Evolutionary conservation across 306 rosid species (phyloP).

Genomic region (Cotoneaster glaucophyllus): DNA sequence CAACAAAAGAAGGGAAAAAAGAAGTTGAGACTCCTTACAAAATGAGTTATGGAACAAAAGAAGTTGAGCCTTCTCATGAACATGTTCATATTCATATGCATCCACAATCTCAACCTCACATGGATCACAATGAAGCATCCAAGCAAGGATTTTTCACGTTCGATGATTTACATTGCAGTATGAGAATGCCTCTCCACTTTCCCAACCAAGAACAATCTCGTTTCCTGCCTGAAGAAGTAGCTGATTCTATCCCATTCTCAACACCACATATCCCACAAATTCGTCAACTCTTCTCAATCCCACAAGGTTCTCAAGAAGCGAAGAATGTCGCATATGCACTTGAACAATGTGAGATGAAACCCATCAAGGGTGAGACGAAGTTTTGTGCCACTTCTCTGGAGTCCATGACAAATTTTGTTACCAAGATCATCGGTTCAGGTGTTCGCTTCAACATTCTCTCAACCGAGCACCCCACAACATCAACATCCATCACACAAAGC

Average conservation of each 20-base stretch:
- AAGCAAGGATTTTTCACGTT: slow-evolving; percentile 41
- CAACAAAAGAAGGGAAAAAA: too few relatives aligned
- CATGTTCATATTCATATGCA: slow-evolving; percentile 9
- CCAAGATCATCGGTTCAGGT: slow-evolving; percentile 23
- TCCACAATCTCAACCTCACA: neutral
- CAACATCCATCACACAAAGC: slow-evolving; percentile 27
- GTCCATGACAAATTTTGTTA: slow-evolving; percentile 37
- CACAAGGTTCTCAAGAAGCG: slow-evolving; percentile 31
- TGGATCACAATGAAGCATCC: slow-evolving; percentile 43
- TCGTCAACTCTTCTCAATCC: slow-evolving; percentile 47
- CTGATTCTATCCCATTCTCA: slow-evolving; percentile 54
- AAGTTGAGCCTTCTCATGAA: neutral
- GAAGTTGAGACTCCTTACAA: neutral
- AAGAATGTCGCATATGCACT: slow-evolving; percentile 34
- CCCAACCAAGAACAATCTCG: slow-evolving; percentile 25
- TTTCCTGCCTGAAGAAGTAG: slow-evolving; percentile 36
- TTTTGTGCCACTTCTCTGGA: slow-evolving; percentile 49
- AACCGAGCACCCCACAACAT: slow-evolving; percentile 27
- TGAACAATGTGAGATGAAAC: slow-evolving; percentile 25
- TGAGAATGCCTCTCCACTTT: slow-evolving; percentile 46
- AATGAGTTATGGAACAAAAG: neutral
- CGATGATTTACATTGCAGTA: slow-evolving; percentile 37
- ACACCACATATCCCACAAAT: slow-evolving; percentile 35
- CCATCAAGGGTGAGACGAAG: slow-evolving; percentile 46
- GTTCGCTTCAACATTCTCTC: slow-evolving; percentile 22